These are phyloP conservation scores for Liriodendron chinense DNA, from an alignment of 164 flowering plant genomes.

Conservation along the genomic window DNA sequence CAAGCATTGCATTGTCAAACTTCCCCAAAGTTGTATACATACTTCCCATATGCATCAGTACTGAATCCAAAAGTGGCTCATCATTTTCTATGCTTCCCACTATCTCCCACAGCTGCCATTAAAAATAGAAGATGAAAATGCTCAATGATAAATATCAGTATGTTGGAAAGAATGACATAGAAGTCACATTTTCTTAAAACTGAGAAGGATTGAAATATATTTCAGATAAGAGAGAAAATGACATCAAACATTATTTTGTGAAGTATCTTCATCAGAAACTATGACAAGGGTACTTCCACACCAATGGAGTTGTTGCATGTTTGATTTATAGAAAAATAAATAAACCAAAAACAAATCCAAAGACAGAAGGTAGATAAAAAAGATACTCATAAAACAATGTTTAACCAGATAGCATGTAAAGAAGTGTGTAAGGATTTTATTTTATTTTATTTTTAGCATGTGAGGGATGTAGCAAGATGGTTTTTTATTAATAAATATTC, in stretches of 20 bases:
- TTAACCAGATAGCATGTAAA: no score
- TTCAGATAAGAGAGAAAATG: neutral
- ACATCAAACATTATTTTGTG: no score
- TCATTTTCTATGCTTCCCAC: conserved; percentile 45
- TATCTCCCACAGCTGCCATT: conserved; percentile 50
- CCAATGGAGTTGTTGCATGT: neutral
- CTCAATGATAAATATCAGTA: neutral
- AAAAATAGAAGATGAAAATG: neutral
- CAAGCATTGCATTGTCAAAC: conserved; percentile 48
- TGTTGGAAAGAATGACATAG: neutral
- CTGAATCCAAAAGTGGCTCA: conserved; percentile 62
- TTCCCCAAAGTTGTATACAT: conserved; percentile 68
- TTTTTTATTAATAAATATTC: no score
- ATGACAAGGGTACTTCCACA: neutral
- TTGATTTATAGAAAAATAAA: no score
- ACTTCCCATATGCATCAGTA: conserved; percentile 86
- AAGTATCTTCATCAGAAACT: no score
- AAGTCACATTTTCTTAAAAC: neutral
- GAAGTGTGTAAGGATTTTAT: no score
- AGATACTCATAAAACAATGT: no score
- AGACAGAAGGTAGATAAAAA: no score
- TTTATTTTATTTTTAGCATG: no score
- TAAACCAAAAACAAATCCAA: no score
- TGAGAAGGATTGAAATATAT: neutral
- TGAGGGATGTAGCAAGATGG: no score